A percentile compares a stretch with the other conserved stretches of the same genome.
These are phyloP conservation scores for Annona squamosa DNA, from an alignment of 164 flowering plant species.

Conservation along the genomic window DNA sequence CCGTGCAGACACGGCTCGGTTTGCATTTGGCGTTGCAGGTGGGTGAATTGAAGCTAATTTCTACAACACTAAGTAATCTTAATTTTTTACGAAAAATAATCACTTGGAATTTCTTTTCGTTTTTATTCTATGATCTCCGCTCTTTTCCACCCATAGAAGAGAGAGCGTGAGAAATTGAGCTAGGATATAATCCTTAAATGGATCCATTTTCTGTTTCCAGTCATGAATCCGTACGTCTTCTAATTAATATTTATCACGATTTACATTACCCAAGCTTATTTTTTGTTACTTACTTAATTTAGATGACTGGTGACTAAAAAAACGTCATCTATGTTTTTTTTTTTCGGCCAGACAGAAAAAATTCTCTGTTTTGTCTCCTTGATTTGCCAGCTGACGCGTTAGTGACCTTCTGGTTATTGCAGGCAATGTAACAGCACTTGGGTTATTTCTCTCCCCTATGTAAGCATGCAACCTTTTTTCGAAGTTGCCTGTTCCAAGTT, in stretches of 20 bases:
- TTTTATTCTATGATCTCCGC: background rate
- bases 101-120: background rate
- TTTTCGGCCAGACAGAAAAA: background rate
- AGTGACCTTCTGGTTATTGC: slow-evolving; percentile 18
- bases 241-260: too few relatives aligned
- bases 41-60: background rate
- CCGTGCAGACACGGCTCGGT: background rate
- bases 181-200: background rate
- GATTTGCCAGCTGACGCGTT: too few relatives aligned
- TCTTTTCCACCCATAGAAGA: too few relatives aligned
- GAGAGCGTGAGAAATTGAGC: too few relatives aligned
- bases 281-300: too few relatives aligned
- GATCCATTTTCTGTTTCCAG: background rate
- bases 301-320: background rate
- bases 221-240: background rate
- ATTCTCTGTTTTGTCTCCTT: background rate
- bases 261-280: too few relatives aligned
- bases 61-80: background rate
- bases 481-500: too few relatives aligned
- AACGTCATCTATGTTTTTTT: background rate
- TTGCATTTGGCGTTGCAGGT: slow-evolving; percentile 2
- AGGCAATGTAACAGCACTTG: slow-evolving; percentile 57
- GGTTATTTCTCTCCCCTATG: slow-evolving; percentile 63
- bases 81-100: too few relatives aligned
- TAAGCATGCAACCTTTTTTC: slow-evolving; percentile 13